Conservation (phyloP, 306 rosid genomes). For the Fragaria ananassa region DNA sequence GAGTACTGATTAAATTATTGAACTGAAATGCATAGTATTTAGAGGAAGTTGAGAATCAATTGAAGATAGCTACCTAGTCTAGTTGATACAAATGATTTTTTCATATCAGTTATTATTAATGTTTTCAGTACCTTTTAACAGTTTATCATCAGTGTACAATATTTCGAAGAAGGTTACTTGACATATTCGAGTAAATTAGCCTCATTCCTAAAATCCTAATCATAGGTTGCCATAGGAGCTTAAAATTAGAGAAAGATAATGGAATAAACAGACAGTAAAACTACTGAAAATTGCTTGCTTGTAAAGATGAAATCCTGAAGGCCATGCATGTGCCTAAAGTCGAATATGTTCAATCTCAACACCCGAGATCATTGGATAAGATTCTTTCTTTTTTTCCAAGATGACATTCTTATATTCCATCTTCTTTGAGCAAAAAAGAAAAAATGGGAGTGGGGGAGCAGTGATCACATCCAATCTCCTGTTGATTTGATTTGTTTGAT, state of each 20-base stretch:
- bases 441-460: background rate
- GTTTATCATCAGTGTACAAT: background rate
- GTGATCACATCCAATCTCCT: background rate
- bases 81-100: background rate
- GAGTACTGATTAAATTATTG: background rate
- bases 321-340: background rate
- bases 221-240: background rate
- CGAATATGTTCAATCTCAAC: background rate
- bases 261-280: background rate
- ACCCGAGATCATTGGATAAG: background rate
- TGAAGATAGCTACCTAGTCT: background rate
- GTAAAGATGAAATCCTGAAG: background rate
- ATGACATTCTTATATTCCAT: background rate
- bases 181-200: background rate
- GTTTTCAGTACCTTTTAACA: background rate
- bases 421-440: background rate
- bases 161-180: background rate
- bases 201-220: background rate
- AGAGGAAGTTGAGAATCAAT: background rate
- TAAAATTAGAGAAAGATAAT: background rate
- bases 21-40: background rate
- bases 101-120: background rate
- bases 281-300: background rate
- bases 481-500: slow-evolving; percentile 10
- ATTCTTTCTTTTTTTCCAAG: background rate